These are phyloP conservation scores for Fagus sylvatica DNA, from an alignment of 306 rosid genomes.

Conservation along the genomic window DNA sequence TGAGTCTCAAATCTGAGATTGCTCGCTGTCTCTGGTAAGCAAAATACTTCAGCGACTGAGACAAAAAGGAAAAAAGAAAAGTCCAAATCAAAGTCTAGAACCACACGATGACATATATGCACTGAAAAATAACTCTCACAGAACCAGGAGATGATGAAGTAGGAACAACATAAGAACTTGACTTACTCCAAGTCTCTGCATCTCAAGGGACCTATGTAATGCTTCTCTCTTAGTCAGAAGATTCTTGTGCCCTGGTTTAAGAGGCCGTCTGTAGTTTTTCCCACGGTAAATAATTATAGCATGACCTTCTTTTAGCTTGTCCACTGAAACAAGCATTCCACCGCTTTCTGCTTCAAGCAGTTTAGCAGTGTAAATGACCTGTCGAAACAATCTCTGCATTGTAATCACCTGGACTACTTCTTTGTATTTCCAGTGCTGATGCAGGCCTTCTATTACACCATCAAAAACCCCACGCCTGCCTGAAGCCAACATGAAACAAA, in stretches of 20 bases:
- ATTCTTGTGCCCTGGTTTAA: slow-evolving; percentile 32
- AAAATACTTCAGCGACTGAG: slow-evolving; percentile 79
- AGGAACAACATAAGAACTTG: slow-evolving; percentile 17
- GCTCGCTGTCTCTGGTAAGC: slow-evolving; percentile 50
- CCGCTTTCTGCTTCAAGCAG: slow-evolving; percentile 76
- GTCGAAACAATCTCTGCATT: slow-evolving; percentile 61
- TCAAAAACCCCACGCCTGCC: slow-evolving; percentile 86
- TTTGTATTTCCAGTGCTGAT: slow-evolving; percentile 89
- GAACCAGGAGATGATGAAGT: slow-evolving; percentile 19
- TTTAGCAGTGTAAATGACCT: slow-evolving; percentile 64
- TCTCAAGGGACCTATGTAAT: slow-evolving; percentile 66
- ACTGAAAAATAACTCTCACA: not conserved
- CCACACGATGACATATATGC: not conserved
- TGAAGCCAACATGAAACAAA: slow-evolving; percentile 36
- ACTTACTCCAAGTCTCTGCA: slow-evolving; percentile 86
- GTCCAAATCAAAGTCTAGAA: not conserved
- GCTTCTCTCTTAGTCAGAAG: slow-evolving; percentile 79
- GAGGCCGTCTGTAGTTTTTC: slow-evolving; percentile 71
- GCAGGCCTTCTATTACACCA: slow-evolving; percentile 81
- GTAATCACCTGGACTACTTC: slow-evolving; percentile 86
- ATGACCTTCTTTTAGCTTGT: slow-evolving; percentile 74
- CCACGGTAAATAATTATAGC: slow-evolving; percentile 84
- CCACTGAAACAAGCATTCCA: slow-evolving; percentile 74
- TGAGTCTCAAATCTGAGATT: slow-evolving; percentile 54
- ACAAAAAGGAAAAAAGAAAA: slow-evolving; percentile 15